Conservation (phyloP, 139 green algal genomes). For the Bryopsis sp. region DNA sequence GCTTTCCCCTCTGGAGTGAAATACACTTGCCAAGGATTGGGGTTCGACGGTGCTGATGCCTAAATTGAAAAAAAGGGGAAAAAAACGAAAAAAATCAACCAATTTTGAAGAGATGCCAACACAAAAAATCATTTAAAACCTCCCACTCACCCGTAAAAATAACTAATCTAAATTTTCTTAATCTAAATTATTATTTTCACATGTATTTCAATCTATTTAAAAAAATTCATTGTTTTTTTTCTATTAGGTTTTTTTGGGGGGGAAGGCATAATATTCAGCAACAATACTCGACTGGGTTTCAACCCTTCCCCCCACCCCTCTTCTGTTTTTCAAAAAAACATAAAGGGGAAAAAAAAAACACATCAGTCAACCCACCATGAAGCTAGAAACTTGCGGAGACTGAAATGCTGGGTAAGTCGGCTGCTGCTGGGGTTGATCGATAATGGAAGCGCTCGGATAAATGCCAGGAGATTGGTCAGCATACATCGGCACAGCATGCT, state of each 20-base stretch:
- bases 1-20: constrained; percentile 60
- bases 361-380: not conserved
- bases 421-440: constrained; percentile 41
- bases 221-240: no score
- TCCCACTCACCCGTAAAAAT: not conserved
- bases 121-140: constrained; percentile 5
- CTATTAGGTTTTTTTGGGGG: no score
- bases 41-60: not conserved
- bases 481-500: not conserved
- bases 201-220: no score
- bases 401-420: constrained; percentile 37
- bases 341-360: not conserved
- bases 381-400: not conserved
- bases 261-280: no score
- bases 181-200: not conserved
- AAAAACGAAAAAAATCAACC: not conserved
- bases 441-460: constrained; percentile 24
- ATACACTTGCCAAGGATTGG: constrained; percentile 55
- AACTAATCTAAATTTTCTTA: not conserved
- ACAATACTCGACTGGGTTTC: not conserved
- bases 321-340: not conserved
- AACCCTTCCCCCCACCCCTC: not conserved
- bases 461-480: not conserved
- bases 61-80: not conserved
- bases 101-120: no score